These are phyloP conservation scores for Pluteus cervinus DNA, from an alignment of 768 basidiomycete species.

Conservation along the genomic window DNA sequence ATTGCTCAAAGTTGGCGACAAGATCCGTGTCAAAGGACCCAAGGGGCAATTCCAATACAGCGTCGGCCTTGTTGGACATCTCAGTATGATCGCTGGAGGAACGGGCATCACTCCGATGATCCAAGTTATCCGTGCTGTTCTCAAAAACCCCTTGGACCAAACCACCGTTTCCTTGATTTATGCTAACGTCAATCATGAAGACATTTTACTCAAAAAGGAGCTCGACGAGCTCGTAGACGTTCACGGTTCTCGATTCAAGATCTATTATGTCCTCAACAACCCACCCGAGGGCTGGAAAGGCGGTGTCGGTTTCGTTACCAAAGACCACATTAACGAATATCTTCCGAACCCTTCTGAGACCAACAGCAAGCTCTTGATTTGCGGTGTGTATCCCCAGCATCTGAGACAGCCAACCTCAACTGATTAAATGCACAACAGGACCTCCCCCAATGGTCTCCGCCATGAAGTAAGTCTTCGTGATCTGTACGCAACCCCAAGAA, in stretches of 20 bases:
- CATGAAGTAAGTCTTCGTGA: constrained; percentile 36
- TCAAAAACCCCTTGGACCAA: constrained; percentile 82
- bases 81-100: constrained; percentile 98
- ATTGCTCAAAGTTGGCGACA: constrained; percentile 81
- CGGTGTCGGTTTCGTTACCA: constrained; percentile 89
- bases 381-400: constrained; percentile 41
- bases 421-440: constrained; percentile 34
- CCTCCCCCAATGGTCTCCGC: constrained; percentile 49
- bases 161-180: constrained; percentile 88
- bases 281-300: constrained; percentile 82
- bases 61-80: constrained; percentile 61
- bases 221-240: constrained; percentile 70
- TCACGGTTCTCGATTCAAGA: constrained; percentile 59
- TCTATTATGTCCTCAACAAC: constrained; percentile 94
- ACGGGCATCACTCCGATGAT: constrained; percentile 99
- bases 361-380: constrained; percentile 84
- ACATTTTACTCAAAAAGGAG: constrained; percentile 87
- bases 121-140: constrained; percentile 91
- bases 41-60: constrained; percentile 91
- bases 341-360: constrained; percentile 57
- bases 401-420: neutral
- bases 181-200: constrained; percentile 90
- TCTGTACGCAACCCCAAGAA: constrained; percentile 2
- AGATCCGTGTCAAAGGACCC: constrained; percentile 88
- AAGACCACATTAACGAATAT: constrained; percentile 81